Evolutionary conservation across 2,329 filamentous ascomycete species (phyloP), one percentile per base, ranked within the genome.

Genomic region (Diplodia mutila): DNA sequence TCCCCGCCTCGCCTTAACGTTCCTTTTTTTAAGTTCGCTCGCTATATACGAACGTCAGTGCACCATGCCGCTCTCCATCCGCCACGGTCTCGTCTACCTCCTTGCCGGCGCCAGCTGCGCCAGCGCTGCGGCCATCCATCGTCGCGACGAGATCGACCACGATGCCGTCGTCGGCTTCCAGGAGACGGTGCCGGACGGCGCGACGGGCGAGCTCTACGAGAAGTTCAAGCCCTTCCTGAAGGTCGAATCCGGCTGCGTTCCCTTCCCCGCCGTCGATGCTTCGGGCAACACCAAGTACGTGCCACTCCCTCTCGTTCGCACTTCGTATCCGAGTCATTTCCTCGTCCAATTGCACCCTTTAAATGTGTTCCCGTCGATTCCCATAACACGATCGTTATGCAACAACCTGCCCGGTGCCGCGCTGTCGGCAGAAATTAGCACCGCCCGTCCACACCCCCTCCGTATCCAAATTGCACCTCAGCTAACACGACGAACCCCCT

Each of bases 181-280:
- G 0, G 72, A 88, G 73, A 82, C 84, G 0, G 84, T 88, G 0
- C 86, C 86, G 0, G 77, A 75, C 49, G 73, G 76, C 0, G 42
- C 42, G 11, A 37, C 51, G 7, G 86, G 86, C 16, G 74, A 78
- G 1, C 73, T 86, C 21, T 86, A 86, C 70, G 73, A 85, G 51
- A 83, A 84, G 65, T 89, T 86, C 76, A 83, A 89, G 76, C 87
- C 86, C 0, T 82, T 79, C 64, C 79, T 88, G 9, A 72, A 86
- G 18, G 83, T 89, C 4, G 80, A 82, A n/a, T 85, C 85, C 71
- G 87, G 87, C 55, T 90, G 87, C 69, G 87, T 89, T 9, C 86
- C 87, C 0, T 90, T 87, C 73, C 87, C 87, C 0, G 87, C 84
- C 0, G 87, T 90, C 1, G 85, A 90, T 69, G 81, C 81, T 0